Evolutionary conservation across 306 rosid species (phyloP), one percentile per base, ranked within the genome.

Genomic region (Gleditsia sinensis): DNA sequence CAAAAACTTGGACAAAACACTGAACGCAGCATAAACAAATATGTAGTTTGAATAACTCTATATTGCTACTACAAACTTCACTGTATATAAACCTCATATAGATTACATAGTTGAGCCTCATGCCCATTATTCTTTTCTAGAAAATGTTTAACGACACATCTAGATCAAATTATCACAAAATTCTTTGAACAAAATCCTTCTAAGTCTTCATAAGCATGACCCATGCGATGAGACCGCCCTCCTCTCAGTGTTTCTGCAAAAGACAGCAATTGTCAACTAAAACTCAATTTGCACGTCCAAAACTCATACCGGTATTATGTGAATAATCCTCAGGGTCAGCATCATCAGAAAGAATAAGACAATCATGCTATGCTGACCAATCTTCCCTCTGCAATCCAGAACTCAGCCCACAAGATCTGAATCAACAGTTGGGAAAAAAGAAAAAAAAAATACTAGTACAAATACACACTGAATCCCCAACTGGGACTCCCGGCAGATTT

Each of bases 241-340:
- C 25, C 71, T 59, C 66, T 19, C 46, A 50, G 74, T 62, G 55
- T 76, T 83, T 70, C 94, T 84, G 92, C 87, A 80, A 40, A 61
- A 55, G 45, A 23, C n/a, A 48, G 67, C 27, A 36, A 51, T 33
- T 34, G 65, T 80, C 71, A 82, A 36, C 59, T 60, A 67, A 32
- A 20, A 67, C 11, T 78, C 42, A 50, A 66, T 28, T 66, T 61
- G 5, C 37, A 21, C 32, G 30, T 32, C 65, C 51, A 67, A 63
- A 43, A 66, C 50, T 19, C 2, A 63, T 16, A 36, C 3, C 59
- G 30, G 32, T 49, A 62, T 37, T 48, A 25, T 55, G 8, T 14
- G 36, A 37, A 46, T 37, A 64, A n/a, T 24, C 58, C 50, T 19
- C 11, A 72, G 51, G 5, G 57, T 25, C 58, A 28, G 56, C 68